Conservation (phyloP, 805 yeast genomes). For the Suhomyces faveliae region DNA sequence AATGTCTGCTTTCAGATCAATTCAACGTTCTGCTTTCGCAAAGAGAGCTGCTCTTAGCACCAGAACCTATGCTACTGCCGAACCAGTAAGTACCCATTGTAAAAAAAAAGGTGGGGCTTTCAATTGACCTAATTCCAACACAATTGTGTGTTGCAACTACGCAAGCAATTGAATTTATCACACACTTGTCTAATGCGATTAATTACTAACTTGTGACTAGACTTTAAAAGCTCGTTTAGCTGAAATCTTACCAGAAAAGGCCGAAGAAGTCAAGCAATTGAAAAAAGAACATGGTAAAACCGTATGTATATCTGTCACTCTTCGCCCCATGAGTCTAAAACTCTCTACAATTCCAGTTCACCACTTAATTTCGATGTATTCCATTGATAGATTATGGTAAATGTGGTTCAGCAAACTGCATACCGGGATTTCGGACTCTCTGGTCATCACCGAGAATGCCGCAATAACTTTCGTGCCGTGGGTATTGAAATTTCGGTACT, state of each 20-base stretch:
- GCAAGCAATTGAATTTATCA: background rate
- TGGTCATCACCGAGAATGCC: background rate
- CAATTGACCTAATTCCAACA: background rate
- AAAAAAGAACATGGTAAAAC: slow-evolving; percentile 88
- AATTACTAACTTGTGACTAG: slow-evolving; percentile 27
- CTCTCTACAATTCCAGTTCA: background rate
- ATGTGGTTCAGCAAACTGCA: background rate
- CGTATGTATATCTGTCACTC: slow-evolving; percentile 37
- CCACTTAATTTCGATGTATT: background rate
- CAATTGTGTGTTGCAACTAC: background rate
- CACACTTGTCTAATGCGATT: background rate
- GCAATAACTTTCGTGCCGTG: background rate
- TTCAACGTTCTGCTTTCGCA: slow-evolving; percentile 33
- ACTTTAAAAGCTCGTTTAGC: slow-evolving; percentile 94
- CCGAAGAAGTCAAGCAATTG: slow-evolving; percentile 85
- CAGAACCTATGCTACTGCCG: slow-evolving; percentile 37
- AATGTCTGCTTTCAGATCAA: slow-evolving; percentile 38
- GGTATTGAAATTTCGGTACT: background rate
- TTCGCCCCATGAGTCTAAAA: background rate
- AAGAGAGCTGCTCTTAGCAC: slow-evolving; percentile 21
- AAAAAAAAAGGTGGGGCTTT: background rate
- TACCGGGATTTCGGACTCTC: background rate
- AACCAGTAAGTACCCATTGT: slow-evolving; percentile 25
- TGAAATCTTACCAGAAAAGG: slow-evolving; percentile 86
- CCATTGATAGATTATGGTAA: background rate